Evolutionary conservation across 75 land plant species (phyloP), one percentile per base, ranked within the genome.

Genomic region (Azolla pinnata): DNA sequence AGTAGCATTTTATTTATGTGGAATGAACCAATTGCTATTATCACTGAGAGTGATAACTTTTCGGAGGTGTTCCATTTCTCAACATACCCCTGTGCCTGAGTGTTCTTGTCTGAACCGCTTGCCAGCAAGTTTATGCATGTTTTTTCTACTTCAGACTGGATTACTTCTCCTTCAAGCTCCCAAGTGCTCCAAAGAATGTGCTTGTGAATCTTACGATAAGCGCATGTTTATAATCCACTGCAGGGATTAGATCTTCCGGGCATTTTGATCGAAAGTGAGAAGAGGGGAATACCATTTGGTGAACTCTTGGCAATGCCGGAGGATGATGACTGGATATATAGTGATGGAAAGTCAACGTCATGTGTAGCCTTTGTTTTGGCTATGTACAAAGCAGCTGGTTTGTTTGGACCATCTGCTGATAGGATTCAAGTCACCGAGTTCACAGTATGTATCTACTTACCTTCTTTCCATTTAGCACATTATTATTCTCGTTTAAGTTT

Each of bases 381-480:
- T 71, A 76, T 93, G 85, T 93, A 89, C 70, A 93, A 93, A 66
- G 81, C 69, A 40, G 98, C 98, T 31, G 98, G 98, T 31, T 60
- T 93, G 0, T 93, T 93, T 69, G 90, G 59, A 54, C 60, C 81
- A 20, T 46, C 81, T 62, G 47, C 81, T 62, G 73, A 61, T 44
- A 81, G 83, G 20, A 77, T 93, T 57, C 98, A 93, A 75, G 98
- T 83, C 50, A 93, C 98, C 12, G 98, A 93, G 28, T 93, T 93
- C 60, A 93, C 98, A 31, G 98, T 93, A 35, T 69, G 83, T 60
- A 17, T 64, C 53, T 24, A 33, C 18, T 34, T 27, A 17, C 54
- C 31, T 27, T 28, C 2, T 12, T 14, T 16, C 29, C 35, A 8
- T 19, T 29, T 20, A 31, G 19, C 18, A 29, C 2, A 62, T 64